Percentiles rank a stretch among this genome's conserved stretches.
Conservation (phyloP, 2,329 filamentous ascomycete genomes). For the Cercospora sp. region DNA sequence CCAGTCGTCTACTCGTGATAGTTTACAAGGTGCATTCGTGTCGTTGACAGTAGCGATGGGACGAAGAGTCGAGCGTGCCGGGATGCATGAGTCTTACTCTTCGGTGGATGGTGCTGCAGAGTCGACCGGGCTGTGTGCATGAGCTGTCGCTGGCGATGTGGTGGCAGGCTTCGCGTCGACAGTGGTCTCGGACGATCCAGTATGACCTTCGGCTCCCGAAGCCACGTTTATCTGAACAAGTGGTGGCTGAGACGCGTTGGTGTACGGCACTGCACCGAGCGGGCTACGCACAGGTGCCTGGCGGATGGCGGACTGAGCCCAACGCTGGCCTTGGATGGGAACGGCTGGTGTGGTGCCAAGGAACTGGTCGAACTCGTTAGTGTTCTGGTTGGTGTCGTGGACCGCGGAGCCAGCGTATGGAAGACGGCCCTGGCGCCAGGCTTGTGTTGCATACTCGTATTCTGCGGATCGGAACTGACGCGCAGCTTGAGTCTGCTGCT, state of each 20-base stretch:
- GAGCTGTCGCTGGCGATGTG: conserved; percentile 28
- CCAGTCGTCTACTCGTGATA: conserved; percentile 32
- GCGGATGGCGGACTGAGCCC: conserved; percentile 37
- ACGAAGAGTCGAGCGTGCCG: conserved; percentile 12
- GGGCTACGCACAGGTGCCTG: conserved; percentile 29
- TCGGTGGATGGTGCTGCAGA: conserved; percentile 30
- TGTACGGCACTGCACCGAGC: conserved; percentile 32
- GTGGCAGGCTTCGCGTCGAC: conserved; percentile 29
- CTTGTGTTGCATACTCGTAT: conserved; percentile 56
- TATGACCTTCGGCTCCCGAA: conserved; percentile 22
- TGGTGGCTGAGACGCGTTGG: conserved; percentile 30
- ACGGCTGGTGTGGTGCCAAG: conserved; percentile 36
- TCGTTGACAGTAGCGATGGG: conserved; percentile 30
- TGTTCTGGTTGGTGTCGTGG: conserved; percentile 28
- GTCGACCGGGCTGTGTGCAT: conserved; percentile 31
- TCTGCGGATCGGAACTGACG: conserved; percentile 95
- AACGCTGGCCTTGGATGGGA: conserved; percentile 40
- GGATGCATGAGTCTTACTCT: conserved; percentile 25
- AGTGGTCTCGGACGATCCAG: conserved; percentile 19
- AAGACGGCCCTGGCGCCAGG: conserved; percentile 37
- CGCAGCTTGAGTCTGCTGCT: conserved; percentile 91
- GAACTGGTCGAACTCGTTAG: conserved; percentile 43
- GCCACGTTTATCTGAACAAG: conserved; percentile 29
- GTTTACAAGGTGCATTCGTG: conserved; percentile 27
- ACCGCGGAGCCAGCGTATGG: conserved; percentile 31